Evolutionary conservation across 1,139 yeast genomes (phyloP).

Genomic region (Entelexis paramagnoliae): DNA sequence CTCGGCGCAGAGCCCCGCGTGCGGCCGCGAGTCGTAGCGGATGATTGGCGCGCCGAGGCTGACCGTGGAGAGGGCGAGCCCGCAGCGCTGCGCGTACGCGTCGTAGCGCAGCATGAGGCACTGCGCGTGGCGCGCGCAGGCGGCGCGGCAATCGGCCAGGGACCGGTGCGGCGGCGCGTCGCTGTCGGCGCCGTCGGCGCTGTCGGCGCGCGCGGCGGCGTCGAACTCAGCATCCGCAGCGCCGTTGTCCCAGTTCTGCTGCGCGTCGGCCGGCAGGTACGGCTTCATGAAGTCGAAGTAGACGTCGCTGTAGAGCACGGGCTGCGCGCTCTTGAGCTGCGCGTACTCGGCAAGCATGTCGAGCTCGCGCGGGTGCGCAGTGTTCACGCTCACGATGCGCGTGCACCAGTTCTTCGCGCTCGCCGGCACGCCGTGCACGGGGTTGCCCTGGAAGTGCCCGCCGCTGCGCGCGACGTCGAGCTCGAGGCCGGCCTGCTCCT

Average conservation of each 20-base stretch:
- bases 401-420: slow-evolving; percentile 24
- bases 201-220: slow-evolving; percentile 14
- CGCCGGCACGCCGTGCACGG: slow-evolving; percentile 24
- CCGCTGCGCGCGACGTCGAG: slow-evolving; percentile 21
- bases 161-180: slow-evolving; percentile 24
- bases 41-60: slow-evolving; percentile 27
- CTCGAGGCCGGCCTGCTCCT: slow-evolving; percentile 23
- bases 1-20: slow-evolving; percentile 10
- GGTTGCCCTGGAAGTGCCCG: slow-evolving; percentile 30
- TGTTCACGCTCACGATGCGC: slow-evolving; percentile 15
- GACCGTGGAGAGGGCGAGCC: slow-evolving; percentile 26
- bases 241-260: slow-evolving; percentile 29
- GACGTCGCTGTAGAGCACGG: slow-evolving; percentile 23
- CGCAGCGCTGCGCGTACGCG: slow-evolving; percentile 28
- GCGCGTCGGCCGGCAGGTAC: slow-evolving; percentile 23
- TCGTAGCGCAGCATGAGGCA: slow-evolving; percentile 31
- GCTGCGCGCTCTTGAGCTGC: slow-evolving; percentile 10
- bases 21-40: slow-evolving; percentile 21
- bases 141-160: slow-evolving; percentile 25
- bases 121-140: slow-evolving; percentile 25
- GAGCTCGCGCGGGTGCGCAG: slow-evolving; percentile 19
- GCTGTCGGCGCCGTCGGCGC: neutral
- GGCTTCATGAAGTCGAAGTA: slow-evolving; percentile 27
- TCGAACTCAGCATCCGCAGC: slow-evolving; percentile 27
- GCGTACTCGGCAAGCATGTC: slow-evolving; percentile 21